Base-by-base conservation (phyloP, 2,329 filamentous ascomycete species). In the Drechslerella coelobrocha region DNA sequence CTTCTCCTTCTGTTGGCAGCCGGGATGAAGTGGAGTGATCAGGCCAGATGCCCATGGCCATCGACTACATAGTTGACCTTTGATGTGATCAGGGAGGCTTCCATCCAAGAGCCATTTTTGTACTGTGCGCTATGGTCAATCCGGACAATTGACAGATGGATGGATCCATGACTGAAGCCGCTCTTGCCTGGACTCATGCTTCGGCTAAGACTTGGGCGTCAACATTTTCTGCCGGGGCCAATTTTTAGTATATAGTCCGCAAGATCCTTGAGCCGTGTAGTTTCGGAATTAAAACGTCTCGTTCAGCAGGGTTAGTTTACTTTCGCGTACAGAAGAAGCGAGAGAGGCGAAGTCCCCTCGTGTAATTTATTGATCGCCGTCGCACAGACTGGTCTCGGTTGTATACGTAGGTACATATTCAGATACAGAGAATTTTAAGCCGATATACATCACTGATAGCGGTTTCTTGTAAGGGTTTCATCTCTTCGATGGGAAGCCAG, bases 211-310 rank as follows among this genome's bases (percentile, higher is more conserved):
- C 41, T 21, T 19, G 41, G 41, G 10, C 17, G 21, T 45, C 8
- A 10, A 23, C 12, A 31, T 31, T 21, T 39, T 45, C 17, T 7
- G 41, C 5, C 41, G 10, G 9, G 14, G 41, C 41, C 41, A 19
- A 45, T 45, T 45, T 21, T 17, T 8, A 45, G n/a, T n/a, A n/a
- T n/a, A n/a, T n/a, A 19, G 17, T 14, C 10, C 17, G 8, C 14
- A 19, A 45, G 41, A 45, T 19, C 19, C 41, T 8, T 17, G 21
- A 19, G 50, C 62, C 62, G 62, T 43, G n/a, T 29, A 23, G 27
- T 51, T 55, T 68, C 55, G 62, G 62, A 68, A 60, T 51, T 19
- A 26, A 37, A 61, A 29, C 61, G 34, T 48, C 27, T 54, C 54
- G 21, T 31, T 50, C 45, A 23, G 50, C 31, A 41, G 47, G 34